Conservation (phyloP, 208 protist species). For the Acanthamoeba culbertsoni region DNA sequence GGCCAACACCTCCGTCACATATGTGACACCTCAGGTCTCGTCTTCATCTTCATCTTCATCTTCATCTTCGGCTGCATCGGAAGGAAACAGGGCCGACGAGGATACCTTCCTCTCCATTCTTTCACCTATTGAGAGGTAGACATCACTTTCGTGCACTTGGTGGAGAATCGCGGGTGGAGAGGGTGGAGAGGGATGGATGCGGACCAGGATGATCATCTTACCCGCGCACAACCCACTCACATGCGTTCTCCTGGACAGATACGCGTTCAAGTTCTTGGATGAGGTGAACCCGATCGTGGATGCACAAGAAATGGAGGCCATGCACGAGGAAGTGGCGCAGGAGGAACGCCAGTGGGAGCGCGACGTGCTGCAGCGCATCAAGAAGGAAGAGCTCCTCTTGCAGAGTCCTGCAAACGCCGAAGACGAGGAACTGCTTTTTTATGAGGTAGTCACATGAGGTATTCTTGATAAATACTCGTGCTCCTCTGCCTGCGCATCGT, state of each 20-base stretch:
- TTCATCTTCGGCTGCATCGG: too few relatives aligned
- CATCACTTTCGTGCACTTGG: too few relatives aligned
- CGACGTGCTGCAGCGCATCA: neutral
- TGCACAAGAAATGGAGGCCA: neutral
- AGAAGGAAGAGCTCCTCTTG: neutral
- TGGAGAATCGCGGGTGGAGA: too few relatives aligned
- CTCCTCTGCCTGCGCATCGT: too few relatives aligned
- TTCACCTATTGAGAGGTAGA: neutral
- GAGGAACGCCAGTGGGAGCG: slow-evolving; percentile 31
- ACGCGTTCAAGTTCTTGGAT: slow-evolving; percentile 60
- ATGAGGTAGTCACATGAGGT: slow-evolving; percentile 54
- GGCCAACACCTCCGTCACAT: too few relatives aligned
- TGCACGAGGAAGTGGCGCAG: slow-evolving; percentile 25
- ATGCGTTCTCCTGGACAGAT: neutral
- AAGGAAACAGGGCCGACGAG: too few relatives aligned
- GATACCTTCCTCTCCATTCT: neutral
- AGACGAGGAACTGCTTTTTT: slow-evolving; percentile 35
- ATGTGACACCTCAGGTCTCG: too few relatives aligned
- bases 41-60: too few relatives aligned
- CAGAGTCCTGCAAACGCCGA: neutral
- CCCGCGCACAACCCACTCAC: too few relatives aligned
- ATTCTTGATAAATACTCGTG: too few relatives aligned
- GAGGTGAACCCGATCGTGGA: slow-evolving; percentile 54
- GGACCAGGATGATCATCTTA: too few relatives aligned
- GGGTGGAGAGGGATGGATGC: too few relatives aligned